phyloP scores from a whole-genome alignment of 768 basidiomycete genomes.

The Termitomyces sp. region DNA sequence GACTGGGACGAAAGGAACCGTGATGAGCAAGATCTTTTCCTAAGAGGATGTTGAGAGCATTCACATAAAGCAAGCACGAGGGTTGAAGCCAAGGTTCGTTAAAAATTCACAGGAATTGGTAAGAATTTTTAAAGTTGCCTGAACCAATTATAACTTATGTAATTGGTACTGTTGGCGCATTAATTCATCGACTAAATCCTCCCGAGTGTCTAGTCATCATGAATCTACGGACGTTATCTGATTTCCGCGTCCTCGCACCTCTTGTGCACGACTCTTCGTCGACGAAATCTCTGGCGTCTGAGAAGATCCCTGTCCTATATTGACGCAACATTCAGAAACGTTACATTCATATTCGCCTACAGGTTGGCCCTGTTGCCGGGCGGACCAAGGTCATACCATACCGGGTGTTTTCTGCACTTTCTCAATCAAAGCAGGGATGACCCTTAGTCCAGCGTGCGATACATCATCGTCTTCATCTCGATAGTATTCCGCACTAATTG shows the following conservation, averaged over 20 bases:
- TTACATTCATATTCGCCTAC: background rate
- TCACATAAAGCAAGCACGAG: background rate
- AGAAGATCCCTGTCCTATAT: background rate
- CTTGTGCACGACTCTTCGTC: background rate
- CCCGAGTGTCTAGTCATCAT: background rate
- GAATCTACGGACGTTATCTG: background rate
- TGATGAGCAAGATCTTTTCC: background rate
- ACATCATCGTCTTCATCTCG: background rate
- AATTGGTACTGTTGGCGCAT: background rate
- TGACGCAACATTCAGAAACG: background rate
- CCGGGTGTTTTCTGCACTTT: background rate
- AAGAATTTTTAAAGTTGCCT: background rate
- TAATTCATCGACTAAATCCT: background rate
- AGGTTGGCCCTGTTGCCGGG: background rate
- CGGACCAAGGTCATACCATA: background rate
- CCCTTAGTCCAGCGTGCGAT: too few relatives aligned
- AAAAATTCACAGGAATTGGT: background rate
- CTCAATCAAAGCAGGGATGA: background rate
- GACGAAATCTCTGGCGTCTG: background rate
- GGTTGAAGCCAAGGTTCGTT: background rate
- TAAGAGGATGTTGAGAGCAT: background rate
- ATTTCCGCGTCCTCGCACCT: background rate
- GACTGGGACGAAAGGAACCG: too few relatives aligned
- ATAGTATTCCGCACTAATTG: background rate
- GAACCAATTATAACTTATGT: background rate